These are phyloP conservation scores for Gaeumannomyces sp. DNA, from an alignment of 2,329 filamentous ascomycete genomes.

Conservation along the genomic window DNA sequence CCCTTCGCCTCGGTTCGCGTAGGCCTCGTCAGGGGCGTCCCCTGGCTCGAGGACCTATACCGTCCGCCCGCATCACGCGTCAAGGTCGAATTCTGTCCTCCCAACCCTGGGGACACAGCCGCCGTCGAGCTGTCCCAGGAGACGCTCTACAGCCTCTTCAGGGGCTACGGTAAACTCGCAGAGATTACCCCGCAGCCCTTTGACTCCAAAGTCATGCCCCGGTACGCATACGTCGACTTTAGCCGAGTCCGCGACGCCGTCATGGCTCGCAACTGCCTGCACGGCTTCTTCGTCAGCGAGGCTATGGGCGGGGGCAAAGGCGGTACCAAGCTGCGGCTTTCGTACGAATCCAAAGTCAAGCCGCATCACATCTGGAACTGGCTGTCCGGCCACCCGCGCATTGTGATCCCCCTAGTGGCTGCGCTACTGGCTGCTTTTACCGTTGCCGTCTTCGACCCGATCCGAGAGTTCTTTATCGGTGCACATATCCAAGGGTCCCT, in stretches of 20 bases:
- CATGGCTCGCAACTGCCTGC: slow-evolving; percentile 87
- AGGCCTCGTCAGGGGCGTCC: slow-evolving; percentile 71
- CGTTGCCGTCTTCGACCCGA: slow-evolving; percentile 87
- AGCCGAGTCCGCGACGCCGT: slow-evolving; percentile 66
- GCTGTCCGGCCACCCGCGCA: slow-evolving; percentile 77
- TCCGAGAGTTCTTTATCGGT: slow-evolving; percentile 88
- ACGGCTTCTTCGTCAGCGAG: slow-evolving; percentile 70
- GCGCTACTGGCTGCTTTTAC: slow-evolving; percentile 77
- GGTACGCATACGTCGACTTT: slow-evolving; percentile 76
- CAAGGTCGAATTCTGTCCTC: slow-evolving; percentile 78
- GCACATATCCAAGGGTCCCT: slow-evolving; percentile 75
- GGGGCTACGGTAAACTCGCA: slow-evolving; percentile 81
- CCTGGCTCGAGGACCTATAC: slow-evolving; percentile 91
- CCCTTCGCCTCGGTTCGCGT: slow-evolving; percentile 67
- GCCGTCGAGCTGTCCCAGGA: slow-evolving; percentile 81
- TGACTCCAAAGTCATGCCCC: slow-evolving; percentile 79
- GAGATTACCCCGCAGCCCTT: slow-evolving; percentile 78
- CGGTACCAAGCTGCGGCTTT: slow-evolving; percentile 71
- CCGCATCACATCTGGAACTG: slow-evolving; percentile 78
- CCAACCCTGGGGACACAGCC: slow-evolving; percentile 56
- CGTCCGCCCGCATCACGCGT: slow-evolving; percentile 71
- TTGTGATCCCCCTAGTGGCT: slow-evolving; percentile 77
- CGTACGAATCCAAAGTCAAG: slow-evolving; percentile 75
- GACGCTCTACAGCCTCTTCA: slow-evolving; percentile 77
- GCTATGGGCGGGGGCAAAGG: slow-evolving; percentile 65